Evolutionary conservation across 345 rosid species (phyloP), one percentile per base, ranked within the genome.

Genomic region (Citrus reticulata): DNA sequence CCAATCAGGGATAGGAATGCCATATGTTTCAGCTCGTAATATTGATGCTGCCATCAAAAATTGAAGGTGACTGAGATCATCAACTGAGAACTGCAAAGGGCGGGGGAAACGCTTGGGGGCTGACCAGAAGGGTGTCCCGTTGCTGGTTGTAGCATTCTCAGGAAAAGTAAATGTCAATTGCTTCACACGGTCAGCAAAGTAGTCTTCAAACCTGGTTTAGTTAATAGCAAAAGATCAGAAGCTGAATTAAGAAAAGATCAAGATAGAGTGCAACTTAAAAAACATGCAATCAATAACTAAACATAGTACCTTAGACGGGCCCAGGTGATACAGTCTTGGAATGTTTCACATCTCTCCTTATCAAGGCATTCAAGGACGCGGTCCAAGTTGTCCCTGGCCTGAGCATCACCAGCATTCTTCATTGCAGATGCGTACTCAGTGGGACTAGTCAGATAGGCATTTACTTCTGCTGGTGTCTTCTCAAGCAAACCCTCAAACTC

Each of bases 401-500:
- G 98, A 79, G 98, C 95, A 89, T 94, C 98, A 69, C 93, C 97
- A 81, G 97, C 92, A 75, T 75, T 88, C 70, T 19, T 85, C 97
- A 93, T 93, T 7, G 85, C 81, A 68, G 85, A 77, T 37, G 86
- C 79, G 80, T 93, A 94, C 74, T 93, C 97, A 73, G 29, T 80
- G 10, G 97, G 93, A 73, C 82, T 90, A 46, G 90, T 87, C 61
- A 94, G 86, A 79, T 85, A 94, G 34, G 96, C 93, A 83, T 91
- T 94, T 25, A 93, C 97, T 83, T 94, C 98, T 22, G 97, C 85
- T 4, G 98, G 97, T 79, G 92, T 90, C 82, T 94, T 94, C 89
- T 94, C 98, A 74, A 94, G 90, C 75, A 93, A 86, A 72, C 97
- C 98, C 88, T 94, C 98, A 71, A 94, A 94, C 81, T 94, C 98